These are phyloP conservation scores for Leptodontidium sp. DNA, from an alignment of 2,329 filamentous ascomycete species.

Conservation along the genomic window DNA sequence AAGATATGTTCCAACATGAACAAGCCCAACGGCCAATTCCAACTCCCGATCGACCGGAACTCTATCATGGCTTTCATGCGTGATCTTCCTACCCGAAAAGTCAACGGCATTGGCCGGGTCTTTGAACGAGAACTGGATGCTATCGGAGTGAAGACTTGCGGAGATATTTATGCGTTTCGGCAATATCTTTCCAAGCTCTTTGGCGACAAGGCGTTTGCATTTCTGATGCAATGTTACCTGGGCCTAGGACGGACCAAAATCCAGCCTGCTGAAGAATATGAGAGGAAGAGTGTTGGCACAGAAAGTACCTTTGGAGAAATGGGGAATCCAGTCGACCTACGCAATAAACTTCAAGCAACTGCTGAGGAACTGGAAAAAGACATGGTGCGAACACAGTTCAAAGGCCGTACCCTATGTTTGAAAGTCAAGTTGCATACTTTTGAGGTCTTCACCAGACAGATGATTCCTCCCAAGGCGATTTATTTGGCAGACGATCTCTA, in stretches of 20 bases:
- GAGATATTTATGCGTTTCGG: constrained; percentile 82
- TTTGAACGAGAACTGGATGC: constrained; percentile 90
- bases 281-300: constrained; percentile 92
- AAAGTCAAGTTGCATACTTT: constrained; percentile 96
- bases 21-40: constrained; percentile 94
- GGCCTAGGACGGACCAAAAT: constrained; percentile 87
- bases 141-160: constrained; percentile 86
- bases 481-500: constrained; percentile 83
- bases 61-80: constrained; percentile 88
- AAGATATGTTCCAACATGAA: constrained; percentile 97
- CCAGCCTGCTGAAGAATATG: constrained; percentile 86
- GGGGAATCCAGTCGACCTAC: constrained; percentile 70
- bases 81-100: constrained; percentile 83
- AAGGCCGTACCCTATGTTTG: constrained; percentile 87
- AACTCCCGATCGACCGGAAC: constrained; percentile 73
- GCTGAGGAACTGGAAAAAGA: constrained; percentile 90
- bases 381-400: constrained; percentile 79
- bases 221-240: constrained; percentile 83
- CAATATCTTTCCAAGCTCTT: constrained; percentile 80
- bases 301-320: constrained; percentile 92
- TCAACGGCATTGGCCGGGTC: constrained; percentile 94
- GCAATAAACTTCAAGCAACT: constrained; percentile 79
- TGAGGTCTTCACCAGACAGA: constrained; percentile 87
- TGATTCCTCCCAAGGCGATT: constrained; percentile 76
- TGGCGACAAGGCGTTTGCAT: constrained; percentile 89